These are phyloP conservation scores for Apiospora marii DNA, from an alignment of 2,329 filamentous ascomycete species.

Conservation along the genomic window DNA sequence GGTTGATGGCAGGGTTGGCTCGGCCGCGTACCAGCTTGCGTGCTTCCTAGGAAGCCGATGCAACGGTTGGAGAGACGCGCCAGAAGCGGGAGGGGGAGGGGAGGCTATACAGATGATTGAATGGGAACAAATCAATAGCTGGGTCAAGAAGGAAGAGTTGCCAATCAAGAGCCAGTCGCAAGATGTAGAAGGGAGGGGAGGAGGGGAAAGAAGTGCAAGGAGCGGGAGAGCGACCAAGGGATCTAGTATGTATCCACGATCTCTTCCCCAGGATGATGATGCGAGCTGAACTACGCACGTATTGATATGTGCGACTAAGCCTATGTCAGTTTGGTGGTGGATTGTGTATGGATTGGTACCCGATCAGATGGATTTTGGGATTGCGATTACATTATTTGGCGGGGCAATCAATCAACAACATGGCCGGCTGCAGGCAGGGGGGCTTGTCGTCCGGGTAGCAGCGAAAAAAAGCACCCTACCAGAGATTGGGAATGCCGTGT, in stretches of 20 bases:
- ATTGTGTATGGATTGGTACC: conserved; percentile 18
- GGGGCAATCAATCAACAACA: conserved; percentile 9
- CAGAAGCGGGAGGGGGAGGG: background rate
- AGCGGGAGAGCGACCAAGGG: conserved; percentile 20
- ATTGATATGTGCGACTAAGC: conserved; percentile 11
- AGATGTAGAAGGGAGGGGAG: conserved; percentile 10
- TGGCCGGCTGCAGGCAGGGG: conserved; percentile 7
- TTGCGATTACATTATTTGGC: conserved; percentile 21
- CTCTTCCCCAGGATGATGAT: conserved; percentile 19
- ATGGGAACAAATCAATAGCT: background rate
- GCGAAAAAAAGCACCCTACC: background rate
- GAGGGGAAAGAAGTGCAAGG: conserved; percentile 14
- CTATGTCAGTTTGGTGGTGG: conserved; percentile 17
- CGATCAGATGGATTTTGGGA: conserved; percentile 14
- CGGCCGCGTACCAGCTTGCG: conserved; percentile 7
- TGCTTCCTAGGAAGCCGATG: conserved; percentile 6
- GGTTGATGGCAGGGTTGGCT: conserved; percentile 15
- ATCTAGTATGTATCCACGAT: conserved; percentile 18
- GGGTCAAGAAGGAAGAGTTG: conserved; percentile 5
- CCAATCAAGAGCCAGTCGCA: background rate
- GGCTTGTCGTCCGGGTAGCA: conserved; percentile 18
- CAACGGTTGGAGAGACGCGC: background rate
- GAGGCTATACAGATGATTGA: background rate
- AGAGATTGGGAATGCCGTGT: background rate
- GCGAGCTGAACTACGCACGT: conserved; percentile 1